Evolutionary conservation across 208 protist species (phyloP), one percentile per base, ranked within the genome.

Genomic region (Trypanosomatidae sp.): DNA sequence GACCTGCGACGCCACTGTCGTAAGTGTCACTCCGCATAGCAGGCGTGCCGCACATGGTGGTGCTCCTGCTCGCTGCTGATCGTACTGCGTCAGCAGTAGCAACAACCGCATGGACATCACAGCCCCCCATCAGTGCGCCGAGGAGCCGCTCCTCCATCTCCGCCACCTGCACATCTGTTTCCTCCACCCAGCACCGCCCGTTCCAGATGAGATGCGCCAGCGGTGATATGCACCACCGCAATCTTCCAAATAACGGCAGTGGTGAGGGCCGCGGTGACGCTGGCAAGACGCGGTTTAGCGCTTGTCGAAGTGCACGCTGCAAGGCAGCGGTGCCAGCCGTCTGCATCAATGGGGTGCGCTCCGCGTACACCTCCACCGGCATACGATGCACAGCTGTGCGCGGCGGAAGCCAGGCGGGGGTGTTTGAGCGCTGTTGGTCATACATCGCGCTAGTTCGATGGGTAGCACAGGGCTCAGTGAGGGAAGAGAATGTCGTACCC

Each of bases 121-220:
- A 22, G 30, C 17, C 49, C 7, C 33, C 25, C 25, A n/a, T 15
- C 44, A 62, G 53, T 43, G 41, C 30, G 43, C 15, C 33, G 13
- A 60, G 55, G 17, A 73, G 69, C 30, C 30, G 50, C 58, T 73
- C 69, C 56, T 73, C 69, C 69, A 73, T 50, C 55, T 28, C 58
- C 3, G 28, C 15, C 39, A 79, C 66, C 62, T 70, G 74, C 62
- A 62, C 15, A 19, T 79, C 74, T 53, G 58, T 69, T 52, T 79
- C 74, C 8, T 41, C 43, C 0, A 69, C 17, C 74, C 74, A 79
- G 41, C 44, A 44, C 25, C 7, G 22, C 12, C 74, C 74, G 41
- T 68, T 79, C 74, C 74, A 79, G 10, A 79, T 9, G 55, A 62
- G 41, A 22, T 79, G 74, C 2, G 15, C 15, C 62, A 33, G 62